Evolutionary conservation across 1,284 basidiomycete species (phyloP), one percentile per base, ranked within the genome.

Genomic region (Dichomitus squalens): DNA sequence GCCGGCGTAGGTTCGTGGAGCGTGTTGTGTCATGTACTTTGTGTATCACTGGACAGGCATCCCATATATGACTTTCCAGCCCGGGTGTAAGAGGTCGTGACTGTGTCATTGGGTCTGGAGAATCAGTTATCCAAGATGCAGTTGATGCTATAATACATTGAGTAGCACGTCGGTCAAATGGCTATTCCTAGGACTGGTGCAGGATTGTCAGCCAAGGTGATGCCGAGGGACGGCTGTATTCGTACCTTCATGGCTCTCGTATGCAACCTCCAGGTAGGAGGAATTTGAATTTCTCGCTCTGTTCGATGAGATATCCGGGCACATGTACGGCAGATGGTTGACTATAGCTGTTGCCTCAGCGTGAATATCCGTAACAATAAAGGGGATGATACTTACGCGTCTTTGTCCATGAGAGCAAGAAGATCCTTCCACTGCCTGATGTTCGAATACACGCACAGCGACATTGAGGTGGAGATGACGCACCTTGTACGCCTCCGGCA

Each of bases 221-320:
- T 11, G 18, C 39, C n/a, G 11, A 23, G 27, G 21, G 20, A 36
- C 16, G 33, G 16, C 20, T 27, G 16, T 20, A 20, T 14, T 12
- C 40, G 12, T 4, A 51, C 49, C 36, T 18, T 60, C 52, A 58
- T 7, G 53, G 50, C 23, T 63, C 58, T 16, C 71, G 64, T 39
- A 65, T 61, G 65, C 84, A 87, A 2, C 84, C 84, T 4, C 83
- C 84, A 3, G 85, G 86, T 20, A 87, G 68, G 33, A 88, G 73
- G 69, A 84, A 88, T 35, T 71, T 71, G 70, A 84, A 85, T 50
- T 72, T 73, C 31, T 78, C 73, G 14, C 78, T 73, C 54, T 86
- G 77, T 54, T 82, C 75, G 29, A 85, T 71, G 20, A 86, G 69
- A 62, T 78, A 82, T 38, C 73, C 71, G 0, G 85, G 86, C 11